Base-by-base conservation (phyloP, 176 grass and related monocot species). In the Metroxylon sagu region DNA sequence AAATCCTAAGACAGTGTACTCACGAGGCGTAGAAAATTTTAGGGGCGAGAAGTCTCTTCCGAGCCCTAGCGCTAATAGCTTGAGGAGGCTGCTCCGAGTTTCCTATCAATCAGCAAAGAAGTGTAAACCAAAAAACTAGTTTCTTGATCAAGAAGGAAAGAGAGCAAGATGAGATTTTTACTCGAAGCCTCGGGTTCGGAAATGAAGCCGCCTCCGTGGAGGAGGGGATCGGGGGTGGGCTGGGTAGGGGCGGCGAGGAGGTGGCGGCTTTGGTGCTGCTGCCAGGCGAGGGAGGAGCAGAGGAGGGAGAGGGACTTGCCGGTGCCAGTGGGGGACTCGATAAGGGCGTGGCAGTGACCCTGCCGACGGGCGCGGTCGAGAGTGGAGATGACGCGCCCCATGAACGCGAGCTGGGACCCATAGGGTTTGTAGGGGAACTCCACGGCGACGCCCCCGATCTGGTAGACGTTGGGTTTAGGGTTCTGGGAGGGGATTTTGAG, bases 251-350 rank as follows among this genome's bases (percentile, higher is more conserved):
- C 50, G 4, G 65, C 8, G 2, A 70, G 60, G 52, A 72, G 21
- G 28, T 80, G 86, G 3, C 77, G 64, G 35, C 64, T 68, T 60
- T 85, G 88, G 50, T 90, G 57, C 48, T 82, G 83, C 70, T 90
- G 92, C 92, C 92, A 96, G 52, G 83, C 86, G 48, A 90, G 86
- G 26, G 80, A 87, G 53, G 86, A 87, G 86, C 92, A 96, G 79
- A 96, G 92, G 57, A 96, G 83, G 76, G 86, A 87, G 65, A 96
- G 83, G 3, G 92, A 87, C 80, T 90, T 90, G 21, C 92, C 92
- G 48, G 86, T 90, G 54, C 92, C 92, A 25, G 92, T 90, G 26
- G 92, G 92, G n/a, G 92, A 96, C 80, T 96, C 92, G 57, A 96
- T 77, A 43, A 96, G 82, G 12, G 86, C 86, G 69, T 90, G 86